Conservation (phyloP, 2,329 filamentous ascomycete genomes). For the Pseudocercospora ulei region DNA sequence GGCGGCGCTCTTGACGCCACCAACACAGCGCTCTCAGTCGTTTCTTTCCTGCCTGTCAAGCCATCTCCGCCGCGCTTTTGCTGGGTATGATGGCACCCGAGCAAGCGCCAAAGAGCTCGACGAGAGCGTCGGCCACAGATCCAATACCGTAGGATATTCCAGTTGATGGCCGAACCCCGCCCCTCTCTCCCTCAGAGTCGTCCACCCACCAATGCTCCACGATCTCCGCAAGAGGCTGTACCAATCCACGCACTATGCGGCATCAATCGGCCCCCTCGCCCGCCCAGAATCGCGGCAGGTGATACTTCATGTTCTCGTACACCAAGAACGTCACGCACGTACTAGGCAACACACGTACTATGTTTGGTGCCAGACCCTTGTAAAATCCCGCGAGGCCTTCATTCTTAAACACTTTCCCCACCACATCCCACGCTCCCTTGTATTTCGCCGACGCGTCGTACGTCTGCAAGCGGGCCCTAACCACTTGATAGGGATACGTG, state of each 20-base stretch:
- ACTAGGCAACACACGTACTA: conserved; percentile 83
- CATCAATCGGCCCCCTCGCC: conserved; percentile 10
- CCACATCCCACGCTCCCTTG: conserved; percentile 61
- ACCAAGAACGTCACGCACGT: conserved; percentile 96
- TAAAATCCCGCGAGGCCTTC: conserved; percentile 83
- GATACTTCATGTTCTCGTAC: conserved; percentile 83
- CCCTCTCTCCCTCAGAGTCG: background rate
- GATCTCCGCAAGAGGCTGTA: conserved; percentile 1
- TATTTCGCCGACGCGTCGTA: conserved; percentile 71
- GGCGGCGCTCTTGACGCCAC: too few species aligned
- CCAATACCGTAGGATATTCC: background rate
- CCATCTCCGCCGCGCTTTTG: too few species aligned
- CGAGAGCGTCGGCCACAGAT: background rate
- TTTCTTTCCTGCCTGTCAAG: too few species aligned
- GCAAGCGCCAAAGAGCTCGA: too few species aligned
- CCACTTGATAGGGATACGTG: conserved; percentile 92
- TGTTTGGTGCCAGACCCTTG: conserved; percentile 75
- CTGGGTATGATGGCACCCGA: too few species aligned
- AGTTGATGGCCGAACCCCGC: background rate
- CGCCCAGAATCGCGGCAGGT: conserved; percentile 44
- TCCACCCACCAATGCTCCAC: conserved; percentile 5
- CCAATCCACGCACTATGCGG: conserved; percentile 7
- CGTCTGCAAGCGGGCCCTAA: conserved; percentile 78
- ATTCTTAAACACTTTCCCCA: conserved; percentile 61
- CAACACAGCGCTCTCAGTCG: too few species aligned